Evolutionary conservation across 164 flowering plant genomes (phyloP), one percentile per base, ranked within the genome.

Genomic region (Magnolia officinalis): DNA sequence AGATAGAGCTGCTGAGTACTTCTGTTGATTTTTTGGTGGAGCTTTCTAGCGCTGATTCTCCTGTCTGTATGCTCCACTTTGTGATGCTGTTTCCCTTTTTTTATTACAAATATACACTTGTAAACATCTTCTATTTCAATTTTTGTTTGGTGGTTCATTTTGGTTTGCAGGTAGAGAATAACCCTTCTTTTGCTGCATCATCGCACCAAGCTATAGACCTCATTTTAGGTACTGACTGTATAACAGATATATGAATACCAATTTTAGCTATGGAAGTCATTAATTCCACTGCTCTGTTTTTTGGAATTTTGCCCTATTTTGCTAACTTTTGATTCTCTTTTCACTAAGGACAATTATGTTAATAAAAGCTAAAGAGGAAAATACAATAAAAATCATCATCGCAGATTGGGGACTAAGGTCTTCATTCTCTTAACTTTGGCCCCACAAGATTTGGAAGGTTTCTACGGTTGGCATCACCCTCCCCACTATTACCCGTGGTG

Each of bases 131-230:
- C 55, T 55, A 2, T 69, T 71, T 75, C 18, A 23, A 59, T 23
- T 63, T 31, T 24, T 8, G 71, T 55, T 16, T 55, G 58, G n/a
- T 78, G 8, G 55, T 67, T 14, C 69, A 2, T 68, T 49, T 61
- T 65, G 23, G 63, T 72, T 74, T 83, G 74, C 85, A 92, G 96
- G 85, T 70, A n/a, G 83, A 79, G 75, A 79, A 67, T 7, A 82
- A 85, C 18, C 73, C 80, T 78, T 86, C 81, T 59, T 89, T 89
- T 76, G 74, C 83, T 55, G 88, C 87, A 73, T 89, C 89, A 92
- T 88, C 90, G 37, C 99, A 95, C 81, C 97, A 93, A 84, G 97
- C 99, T 65, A 90, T 90, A 55, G 97, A 93, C 81, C 88, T 93
- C 82, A 92, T 95, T 79, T 80, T 89, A 83, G 92, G 98, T 93